Evolutionary conservation across 2,329 filamentous ascomycete genomes (phyloP).

Genomic region (Allantophomopsis lycopodina): DNA sequence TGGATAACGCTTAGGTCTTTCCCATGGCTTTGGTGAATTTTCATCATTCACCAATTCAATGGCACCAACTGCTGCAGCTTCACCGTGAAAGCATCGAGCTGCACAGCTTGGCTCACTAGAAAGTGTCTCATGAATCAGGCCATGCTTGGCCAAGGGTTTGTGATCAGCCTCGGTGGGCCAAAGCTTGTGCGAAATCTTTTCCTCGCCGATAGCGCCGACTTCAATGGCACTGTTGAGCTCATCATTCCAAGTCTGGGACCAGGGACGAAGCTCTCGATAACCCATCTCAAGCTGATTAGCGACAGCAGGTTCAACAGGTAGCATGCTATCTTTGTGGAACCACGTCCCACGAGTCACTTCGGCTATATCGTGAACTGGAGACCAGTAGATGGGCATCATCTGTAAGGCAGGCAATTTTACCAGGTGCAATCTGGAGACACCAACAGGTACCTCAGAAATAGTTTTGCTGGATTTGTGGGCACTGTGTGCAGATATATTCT

Average conservation of each 20-base stretch:
- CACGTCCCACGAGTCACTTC: constrained; percentile 78
- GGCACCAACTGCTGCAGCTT: constrained; percentile 40
- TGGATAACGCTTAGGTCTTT: constrained; percentile 41
- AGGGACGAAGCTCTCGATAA: constrained; percentile 73
- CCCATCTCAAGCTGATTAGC: constrained; percentile 90
- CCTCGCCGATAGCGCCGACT: constrained; percentile 78
- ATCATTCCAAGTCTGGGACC: constrained; percentile 86
- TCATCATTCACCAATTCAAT: constrained; percentile 14
- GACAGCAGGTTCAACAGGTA: constrained; percentile 70
- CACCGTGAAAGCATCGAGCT: constrained; percentile 42
- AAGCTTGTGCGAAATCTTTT: constrained; percentile 69
- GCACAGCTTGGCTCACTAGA: constrained; percentile 42
- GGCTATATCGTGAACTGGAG: constrained; percentile 78
- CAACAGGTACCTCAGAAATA: constrained; percentile 58
- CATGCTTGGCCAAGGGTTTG: constrained; percentile 15
- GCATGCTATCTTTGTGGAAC: constrained; percentile 96
- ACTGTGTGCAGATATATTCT: too few species aligned
- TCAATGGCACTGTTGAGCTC: constrained; percentile 84
- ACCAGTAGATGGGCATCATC: constrained; percentile 98
- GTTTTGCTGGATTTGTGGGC: constrained; percentile 14
- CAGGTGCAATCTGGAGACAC: constrained; percentile 78
- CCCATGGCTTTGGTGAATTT: constrained; percentile 6
- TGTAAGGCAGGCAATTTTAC: constrained; percentile 70
- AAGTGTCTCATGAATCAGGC: constrained; percentile 1
- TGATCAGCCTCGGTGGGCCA: constrained; percentile 51